These are phyloP conservation scores for Ambrosiella xylebori DNA, from an alignment of 2,329 filamentous ascomycete genomes.

Conservation along the genomic window DNA sequence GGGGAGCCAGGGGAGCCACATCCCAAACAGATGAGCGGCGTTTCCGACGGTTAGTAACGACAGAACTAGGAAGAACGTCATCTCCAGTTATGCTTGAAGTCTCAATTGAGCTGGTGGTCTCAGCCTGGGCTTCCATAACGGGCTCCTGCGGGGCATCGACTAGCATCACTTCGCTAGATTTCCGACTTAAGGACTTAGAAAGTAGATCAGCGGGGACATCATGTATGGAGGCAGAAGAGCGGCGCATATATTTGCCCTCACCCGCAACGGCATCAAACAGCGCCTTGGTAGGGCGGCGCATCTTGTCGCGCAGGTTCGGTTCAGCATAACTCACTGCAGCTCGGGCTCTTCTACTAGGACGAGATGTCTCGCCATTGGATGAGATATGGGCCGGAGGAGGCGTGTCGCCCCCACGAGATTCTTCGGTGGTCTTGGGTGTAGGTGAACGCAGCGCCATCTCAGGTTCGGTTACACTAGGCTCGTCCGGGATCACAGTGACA, in stretches of 20 bases:
- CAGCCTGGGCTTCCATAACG: not conserved
- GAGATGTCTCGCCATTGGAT: conserved; percentile 36
- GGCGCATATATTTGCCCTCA: conserved; percentile 36
- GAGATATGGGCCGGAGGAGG: conserved; percentile 43
- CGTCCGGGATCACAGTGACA: conserved; percentile 12
- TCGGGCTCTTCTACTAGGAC: conserved; percentile 50
- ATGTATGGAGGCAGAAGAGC: conserved; percentile 17
- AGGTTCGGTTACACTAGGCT: conserved; percentile 19
- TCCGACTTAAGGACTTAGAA: not conserved
- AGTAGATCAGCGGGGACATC: conserved; percentile 12
- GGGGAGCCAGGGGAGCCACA: not conserved
- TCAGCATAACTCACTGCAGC: conserved; percentile 64
- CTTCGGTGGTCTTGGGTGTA: conserved; percentile 22
- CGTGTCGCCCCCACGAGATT: conserved; percentile 30
- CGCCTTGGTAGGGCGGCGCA: conserved; percentile 64
- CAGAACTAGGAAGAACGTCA: conserved; percentile 18
- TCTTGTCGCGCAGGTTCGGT: conserved; percentile 65
- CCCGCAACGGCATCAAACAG: conserved; percentile 56
- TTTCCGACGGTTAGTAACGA: conserved; percentile 25
- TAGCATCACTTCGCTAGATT: not conserved
- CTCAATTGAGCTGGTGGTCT: not conserved
- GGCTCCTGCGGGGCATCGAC: not conserved
- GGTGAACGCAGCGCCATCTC: conserved; percentile 30
- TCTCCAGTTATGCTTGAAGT: conserved; percentile 5
- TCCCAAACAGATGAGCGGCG: conserved; percentile 21